Evolutionary conservation across 2,329 filamentous ascomycete genomes (phyloP), one percentile per base, ranked within the genome.

Genomic region (Fusarium sp.): DNA sequence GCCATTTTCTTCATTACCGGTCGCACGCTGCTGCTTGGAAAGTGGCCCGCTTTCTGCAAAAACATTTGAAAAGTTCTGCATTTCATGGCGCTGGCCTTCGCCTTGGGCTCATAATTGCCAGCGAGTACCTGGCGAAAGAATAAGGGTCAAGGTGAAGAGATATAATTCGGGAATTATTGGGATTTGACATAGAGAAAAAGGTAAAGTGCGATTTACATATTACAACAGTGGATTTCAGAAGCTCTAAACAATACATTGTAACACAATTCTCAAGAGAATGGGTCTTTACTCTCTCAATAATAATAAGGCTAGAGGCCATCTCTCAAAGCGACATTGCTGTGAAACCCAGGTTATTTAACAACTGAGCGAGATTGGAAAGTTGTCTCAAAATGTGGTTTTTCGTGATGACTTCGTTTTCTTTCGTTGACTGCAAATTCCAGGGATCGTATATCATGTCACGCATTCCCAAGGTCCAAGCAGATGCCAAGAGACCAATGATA

Each of bases 1-100:
- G 73, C 71, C 3, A 42, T 77, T 6, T 76, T 60, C 12, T 75
- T 74, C 12, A 57, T 73, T 26, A 57, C 71, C 2, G 75, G 66
- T 1, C 60, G 75, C 23, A 31, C 54, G 1, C 26, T 71, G 2
- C 37, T 73, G 1, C 28, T 67, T 15, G 60, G 55, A 15, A 59
- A 43, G 16, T 60, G 56, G 20, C 26, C 41, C 9, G 15, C 31
- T 8, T 10, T 57, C 3, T 16, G 28, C 5, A 24, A 10, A 28
- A 57, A 18, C 11, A 4, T 42, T 4, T 57, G 2, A 49, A 5
- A 20, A 5, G 9, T 3, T 18, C 9, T 28, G 3, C 9, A 18
- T 15, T 8, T 5, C 31, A 18, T 33, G 6, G 12, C 6, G 7
- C 11, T 13, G 6, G 15, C 16, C 9, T 9, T 35, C 3, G 8